A percentile compares a stretch with the other conserved stretches of the same genome.
Evolutionary conservation across 805 yeast genomes (phyloP).

Genomic region (Monosporozyma siamensis): DNA sequence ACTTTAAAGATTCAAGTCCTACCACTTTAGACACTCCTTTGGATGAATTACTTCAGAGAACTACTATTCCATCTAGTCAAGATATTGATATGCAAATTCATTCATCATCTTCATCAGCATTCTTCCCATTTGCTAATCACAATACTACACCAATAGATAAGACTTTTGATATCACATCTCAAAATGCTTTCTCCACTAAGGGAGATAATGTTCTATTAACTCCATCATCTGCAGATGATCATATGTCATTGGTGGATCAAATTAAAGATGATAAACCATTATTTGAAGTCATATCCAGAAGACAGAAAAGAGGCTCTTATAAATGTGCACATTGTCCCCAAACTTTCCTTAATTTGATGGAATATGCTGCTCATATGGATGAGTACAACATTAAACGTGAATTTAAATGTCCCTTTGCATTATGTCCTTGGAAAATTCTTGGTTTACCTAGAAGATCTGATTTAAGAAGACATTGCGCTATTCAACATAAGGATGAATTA

Average conservation of each 20-base stretch:
- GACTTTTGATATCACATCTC: background rate
- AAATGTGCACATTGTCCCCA: conserved; percentile 41
- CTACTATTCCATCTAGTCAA: background rate
- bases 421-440: conserved; percentile 41
- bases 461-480: conserved; percentile 40
- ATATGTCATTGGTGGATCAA: conserved; percentile 14
- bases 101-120: background rate
- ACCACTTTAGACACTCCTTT: background rate
- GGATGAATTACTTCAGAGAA: background rate
- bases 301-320: conserved; percentile 36
- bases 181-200: background rate
- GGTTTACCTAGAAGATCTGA: conserved; percentile 43
- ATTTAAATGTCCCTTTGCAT: conserved; percentile 37
- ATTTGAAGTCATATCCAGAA: conserved; percentile 24
- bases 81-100: background rate
- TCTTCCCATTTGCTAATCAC: background rate
- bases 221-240: conserved; percentile 1
- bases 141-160: background rate
- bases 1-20: background rate
- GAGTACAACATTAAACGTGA: conserved; percentile 31
- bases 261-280: conserved; percentile 22
- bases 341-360: conserved; percentile 32
- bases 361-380: conserved; percentile 39
- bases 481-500: conserved; percentile 35
- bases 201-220: background rate